Conservation (phyloP, 2,329 filamentous ascomycete species). For the Hymenoscyphus scutula region DNA sequence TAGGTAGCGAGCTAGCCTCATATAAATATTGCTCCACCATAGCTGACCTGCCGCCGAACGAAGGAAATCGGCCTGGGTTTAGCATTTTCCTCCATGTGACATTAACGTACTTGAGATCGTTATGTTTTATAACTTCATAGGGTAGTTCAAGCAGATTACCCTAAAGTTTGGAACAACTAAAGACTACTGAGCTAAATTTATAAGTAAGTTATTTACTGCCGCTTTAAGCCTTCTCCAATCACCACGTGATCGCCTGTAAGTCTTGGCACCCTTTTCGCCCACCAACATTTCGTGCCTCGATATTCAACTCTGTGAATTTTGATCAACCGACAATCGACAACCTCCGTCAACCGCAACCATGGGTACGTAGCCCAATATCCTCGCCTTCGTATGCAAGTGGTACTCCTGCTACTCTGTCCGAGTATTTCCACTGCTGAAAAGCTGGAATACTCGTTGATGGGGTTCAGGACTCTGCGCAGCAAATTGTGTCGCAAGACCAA, state of each 20-base stretch:
- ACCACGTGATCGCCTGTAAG: background rate
- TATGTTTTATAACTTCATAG: too few relatives aligned
- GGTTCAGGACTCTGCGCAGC: constrained; percentile 35
- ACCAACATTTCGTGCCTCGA: constrained; percentile 1
- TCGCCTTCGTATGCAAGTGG: constrained; percentile 40
- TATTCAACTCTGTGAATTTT: constrained; percentile 11
- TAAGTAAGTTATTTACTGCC: too few relatives aligned
- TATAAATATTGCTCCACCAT: background rate
- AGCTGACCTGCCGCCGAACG: background rate
- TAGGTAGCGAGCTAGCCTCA: too few relatives aligned
- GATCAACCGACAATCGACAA: constrained; percentile 21
- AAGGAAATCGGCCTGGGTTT: too few relatives aligned
- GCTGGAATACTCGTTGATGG: constrained; percentile 20
- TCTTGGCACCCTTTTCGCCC: background rate
- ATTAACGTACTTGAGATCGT: too few relatives aligned
- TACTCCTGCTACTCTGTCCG: constrained; percentile 26
- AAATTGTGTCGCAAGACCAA: constrained; percentile 37
- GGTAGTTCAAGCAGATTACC: too few relatives aligned
- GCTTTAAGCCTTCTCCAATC: background rate
- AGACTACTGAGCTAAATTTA: too few relatives aligned
- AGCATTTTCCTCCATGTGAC: too few relatives aligned
- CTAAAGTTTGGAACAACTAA: too few relatives aligned
- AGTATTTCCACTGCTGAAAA: constrained; percentile 20
- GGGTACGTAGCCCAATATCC: constrained; percentile 36
- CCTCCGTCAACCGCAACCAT: constrained; percentile 36